A percentile compares a stretch with the other conserved stretches of the same genome.
These are phyloP conservation scores for Salvia miltiorrhiza DNA, from an alignment of 257 asterid genomes.

Conservation along the genomic window DNA sequence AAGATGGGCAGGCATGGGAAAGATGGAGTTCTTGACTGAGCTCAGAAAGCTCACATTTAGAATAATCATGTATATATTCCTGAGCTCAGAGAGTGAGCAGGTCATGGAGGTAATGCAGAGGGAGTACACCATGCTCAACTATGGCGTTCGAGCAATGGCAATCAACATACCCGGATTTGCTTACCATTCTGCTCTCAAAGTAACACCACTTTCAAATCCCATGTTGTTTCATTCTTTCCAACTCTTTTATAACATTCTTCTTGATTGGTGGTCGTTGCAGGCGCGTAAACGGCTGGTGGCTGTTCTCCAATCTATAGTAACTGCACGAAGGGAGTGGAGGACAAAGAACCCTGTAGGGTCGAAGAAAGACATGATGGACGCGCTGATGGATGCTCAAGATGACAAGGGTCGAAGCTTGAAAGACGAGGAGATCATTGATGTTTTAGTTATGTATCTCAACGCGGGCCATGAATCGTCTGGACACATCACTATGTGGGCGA, in stretches of 20 bases:
- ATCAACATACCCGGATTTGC: constrained; percentile 88
- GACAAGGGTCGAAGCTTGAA: constrained; percentile 60
- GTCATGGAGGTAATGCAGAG: constrained; percentile 70
- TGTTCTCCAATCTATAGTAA: constrained; percentile 49
- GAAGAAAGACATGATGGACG: constrained; percentile 85
- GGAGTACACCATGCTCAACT: constrained; percentile 70
- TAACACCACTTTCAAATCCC: no score
- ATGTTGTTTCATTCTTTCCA: neutral
- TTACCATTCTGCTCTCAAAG: constrained; percentile 81
- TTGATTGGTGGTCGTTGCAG: constrained; percentile 30
- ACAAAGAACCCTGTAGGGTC: neutral
- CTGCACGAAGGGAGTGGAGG: constrained; percentile 48
- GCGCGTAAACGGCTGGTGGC: constrained; percentile 78
- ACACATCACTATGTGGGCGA: constrained; percentile 84
- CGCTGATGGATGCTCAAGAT: constrained; percentile 58
- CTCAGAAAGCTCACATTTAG: constrained; percentile 74
- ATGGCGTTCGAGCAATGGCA: constrained; percentile 91
- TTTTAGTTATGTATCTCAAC: constrained; percentile 81
- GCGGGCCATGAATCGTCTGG: constrained; percentile 99
- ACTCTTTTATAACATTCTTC: no score
- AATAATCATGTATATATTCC: constrained; percentile 78
- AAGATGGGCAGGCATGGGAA: constrained; percentile 69
- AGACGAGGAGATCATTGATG: constrained; percentile 84
- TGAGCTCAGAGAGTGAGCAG: constrained; percentile 66
- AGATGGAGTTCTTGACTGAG: constrained; percentile 65